A percentile compares a stretch with the other conserved stretches of the same genome.
Conservation (phyloP, 139 green algal genomes). For the Chlorella sp. region DNA sequence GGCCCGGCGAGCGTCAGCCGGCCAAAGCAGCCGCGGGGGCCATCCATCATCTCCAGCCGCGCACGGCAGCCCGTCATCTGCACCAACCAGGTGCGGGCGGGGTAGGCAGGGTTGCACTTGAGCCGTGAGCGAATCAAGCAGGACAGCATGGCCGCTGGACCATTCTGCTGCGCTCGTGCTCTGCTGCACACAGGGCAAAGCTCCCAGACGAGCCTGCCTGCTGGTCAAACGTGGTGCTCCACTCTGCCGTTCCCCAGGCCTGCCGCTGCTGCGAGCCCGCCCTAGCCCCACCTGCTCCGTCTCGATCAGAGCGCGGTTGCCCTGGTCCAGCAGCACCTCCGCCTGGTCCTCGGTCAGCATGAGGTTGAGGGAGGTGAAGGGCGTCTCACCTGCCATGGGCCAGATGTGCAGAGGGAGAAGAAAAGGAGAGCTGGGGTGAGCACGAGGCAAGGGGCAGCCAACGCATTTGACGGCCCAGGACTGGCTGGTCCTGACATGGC, state of each 20-base stretch:
- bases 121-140: too few species aligned
- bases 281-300: background rate
- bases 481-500: too few species aligned
- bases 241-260: background rate
- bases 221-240: background rate
- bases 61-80: conserved; percentile 18
- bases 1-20: background rate
- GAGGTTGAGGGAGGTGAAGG: conserved; percentile 13
- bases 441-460: too few species aligned
- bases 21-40: background rate
- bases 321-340: background rate
- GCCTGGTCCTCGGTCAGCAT: conserved; percentile 32
- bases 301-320: background rate
- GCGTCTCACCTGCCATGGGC: background rate
- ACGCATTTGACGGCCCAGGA: too few species aligned
- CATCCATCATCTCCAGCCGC: conserved; percentile 9
- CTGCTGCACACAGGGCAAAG: too few species aligned
- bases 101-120: too few species aligned
- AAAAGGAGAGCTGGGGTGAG: background rate
- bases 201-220: too few species aligned
- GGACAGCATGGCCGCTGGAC: too few species aligned
- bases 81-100: too few species aligned
- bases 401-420: background rate
- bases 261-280: too few species aligned
- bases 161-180: too few species aligned